Base-by-base conservation (phyloP, 306 rosid species). In the Trichosanthes truncata region DNA sequence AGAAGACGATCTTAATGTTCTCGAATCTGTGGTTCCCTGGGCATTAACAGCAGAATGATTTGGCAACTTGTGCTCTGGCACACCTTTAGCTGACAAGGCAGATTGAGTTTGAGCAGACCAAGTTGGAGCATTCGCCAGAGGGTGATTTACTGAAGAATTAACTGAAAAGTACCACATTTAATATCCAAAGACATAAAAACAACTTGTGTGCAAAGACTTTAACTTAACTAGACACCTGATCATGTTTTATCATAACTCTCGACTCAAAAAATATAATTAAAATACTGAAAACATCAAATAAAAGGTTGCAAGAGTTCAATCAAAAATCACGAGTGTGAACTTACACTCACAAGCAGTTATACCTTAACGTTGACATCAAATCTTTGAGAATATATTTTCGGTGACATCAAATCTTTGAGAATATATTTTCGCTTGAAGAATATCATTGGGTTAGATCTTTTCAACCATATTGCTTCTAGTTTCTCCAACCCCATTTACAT, bases 31-130 rank as follows among this genome's bases (percentile, higher is more conserved):
- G 40, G 86, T 76, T 86, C 87, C 91, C 57, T 93, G 93, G 81
- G 82, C 90, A 85, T 84, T 92, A 77, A 67, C 81, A 61, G 91
- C n/a, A 62, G 85, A 84, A 67, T 82, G 87, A 84, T 78, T 87
- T 73, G 88, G 80, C 71, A 60, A 87, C 86, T 93, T 91, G 84
- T 87, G 85, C 77, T 95, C 99, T 78, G 86, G 85, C 79, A 87
- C 87, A 82, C 82, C 89, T 82, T 91, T 90, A 80, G 87, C 83
- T 26, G 81, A 77, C 18, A 89, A 80, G 49, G 88, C 59, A 63
- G 97, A 79, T 74, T 90, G 99, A 82, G 87, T 71, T 81, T 89
- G 99, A 33, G 88, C 53, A 49, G 97, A 85, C 99, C 98, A 91
- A 9, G 96, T 74, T 59, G 97, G 87, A 84, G 90, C 84, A 89